Conservation (phyloP, 345 rosid species). For the Corymbia maculata region DNA sequence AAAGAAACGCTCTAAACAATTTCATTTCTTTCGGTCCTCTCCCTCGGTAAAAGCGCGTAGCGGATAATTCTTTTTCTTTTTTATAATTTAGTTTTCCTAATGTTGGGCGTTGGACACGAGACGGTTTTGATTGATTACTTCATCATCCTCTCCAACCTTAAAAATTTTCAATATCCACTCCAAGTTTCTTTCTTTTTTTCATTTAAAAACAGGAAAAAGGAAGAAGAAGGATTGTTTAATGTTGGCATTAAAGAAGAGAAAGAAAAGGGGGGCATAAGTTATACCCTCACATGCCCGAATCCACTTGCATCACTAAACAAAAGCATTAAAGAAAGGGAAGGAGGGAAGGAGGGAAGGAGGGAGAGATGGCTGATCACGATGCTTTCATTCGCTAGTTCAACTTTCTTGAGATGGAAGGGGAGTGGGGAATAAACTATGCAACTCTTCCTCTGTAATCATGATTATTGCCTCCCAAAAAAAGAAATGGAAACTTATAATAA, state of each 20-base stretch:
- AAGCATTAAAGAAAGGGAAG: background rate
- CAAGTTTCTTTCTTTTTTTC: background rate
- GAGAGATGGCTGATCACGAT: background rate
- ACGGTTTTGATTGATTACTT: background rate
- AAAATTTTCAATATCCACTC: background rate
- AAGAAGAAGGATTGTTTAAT: background rate
- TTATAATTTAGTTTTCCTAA: background rate
- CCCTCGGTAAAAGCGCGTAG: background rate
- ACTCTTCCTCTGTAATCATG: background rate
- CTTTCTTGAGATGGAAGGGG: conserved; percentile 10
- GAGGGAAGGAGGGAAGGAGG: background rate
- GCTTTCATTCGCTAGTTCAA: background rate
- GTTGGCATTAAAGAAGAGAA: background rate
- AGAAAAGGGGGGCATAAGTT: background rate
- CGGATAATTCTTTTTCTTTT: background rate
- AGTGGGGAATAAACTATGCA: background rate
- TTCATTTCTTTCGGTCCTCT: background rate
- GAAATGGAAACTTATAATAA: background rate
- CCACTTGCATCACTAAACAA: background rate
- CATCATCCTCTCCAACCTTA: background rate
- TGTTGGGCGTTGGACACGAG: background rate
- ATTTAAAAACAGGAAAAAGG: background rate
- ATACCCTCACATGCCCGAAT: background rate
- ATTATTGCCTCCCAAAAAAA: background rate
- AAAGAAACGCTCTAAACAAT: background rate